Base-by-base conservation (phyloP, 2,329 filamentous ascomycete species). In the Aureobasidium subglaciale region DNA sequence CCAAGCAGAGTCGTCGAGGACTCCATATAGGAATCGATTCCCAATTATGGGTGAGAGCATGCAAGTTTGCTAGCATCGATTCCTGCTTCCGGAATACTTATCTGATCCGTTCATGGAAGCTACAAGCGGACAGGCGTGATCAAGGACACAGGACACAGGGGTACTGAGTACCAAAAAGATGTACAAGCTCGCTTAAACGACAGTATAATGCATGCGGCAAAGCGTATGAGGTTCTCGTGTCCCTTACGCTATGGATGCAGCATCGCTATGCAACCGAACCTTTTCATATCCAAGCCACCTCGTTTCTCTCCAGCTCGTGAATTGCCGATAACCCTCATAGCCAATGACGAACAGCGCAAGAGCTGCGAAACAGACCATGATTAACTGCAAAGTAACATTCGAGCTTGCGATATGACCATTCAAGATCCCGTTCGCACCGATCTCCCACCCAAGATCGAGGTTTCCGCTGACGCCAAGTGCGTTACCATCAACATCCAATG, bases 401-500 rank as follows among this genome's bases (percentile, higher is more conserved):
- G 18, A 2, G 22, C 5, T 4, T 37, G 15, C 4, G 27, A 15
- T n/a, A n/a, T n/a, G n/a, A n/a, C 45, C 32, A 13, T 27, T 34
- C 9, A 49, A 35, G 10, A 49, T 22, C 3, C 45, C 18, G 22
- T 49, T 38, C 8, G 29, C 22, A 6, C 32, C 32, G 1, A 34
- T 8, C 9, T 24, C 29, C 43, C 16, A 46, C 4, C 43, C 29
- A 6, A 24, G 27, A 34, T 46, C 43, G 3, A 46, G 7, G 6
- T 2, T 24, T 3, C 24, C 13, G 13, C 29, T 46, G 10, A 34
- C 13, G 8, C 54, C 43, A 15, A 65, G 37, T 4, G 62, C 48
- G 2, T 59, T 56, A 27, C 59, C 60, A 13, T 61, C 56, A 2
- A 40, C 50, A 45, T 65, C 60, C 16, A 64, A 25, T 1, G 63